Percentiles rank a stretch among this genome's conserved stretches.
These are phyloP conservation scores for Podosphaera fusca DNA, from an alignment of 2,329 filamentous ascomycete species.

Conservation along the genomic window DNA sequence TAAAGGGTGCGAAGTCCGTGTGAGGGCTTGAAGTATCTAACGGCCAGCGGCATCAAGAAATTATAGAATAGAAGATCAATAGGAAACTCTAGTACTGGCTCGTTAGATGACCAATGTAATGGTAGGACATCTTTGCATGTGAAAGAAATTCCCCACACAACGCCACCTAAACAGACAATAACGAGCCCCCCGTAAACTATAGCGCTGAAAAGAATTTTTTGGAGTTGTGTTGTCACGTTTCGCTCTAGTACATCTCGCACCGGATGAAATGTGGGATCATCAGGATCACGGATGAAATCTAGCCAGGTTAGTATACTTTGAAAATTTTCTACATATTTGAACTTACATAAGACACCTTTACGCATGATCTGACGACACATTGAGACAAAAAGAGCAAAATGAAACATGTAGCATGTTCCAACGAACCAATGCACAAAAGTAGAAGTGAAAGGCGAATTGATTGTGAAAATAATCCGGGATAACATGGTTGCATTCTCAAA, in stretches of 20 bases:
- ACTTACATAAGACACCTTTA: conserved; percentile 71
- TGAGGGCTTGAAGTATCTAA: conserved; percentile 66
- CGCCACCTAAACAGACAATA: conserved; percentile 76
- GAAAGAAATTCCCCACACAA: conserved; percentile 73
- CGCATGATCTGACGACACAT: conserved; percentile 98
- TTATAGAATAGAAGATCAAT: conserved; percentile 92
- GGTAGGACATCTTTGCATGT: conserved; percentile 52
- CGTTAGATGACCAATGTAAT: conserved; percentile 80
- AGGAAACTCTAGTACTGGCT: conserved; percentile 83
- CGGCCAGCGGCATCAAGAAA: conserved; percentile 72
- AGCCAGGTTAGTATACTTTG: not conserved
- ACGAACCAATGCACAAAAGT: conserved; percentile 98
- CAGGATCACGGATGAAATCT: conserved; percentile 94
- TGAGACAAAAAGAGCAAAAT: conserved; percentile 92
- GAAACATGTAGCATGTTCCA: conserved; percentile 98
- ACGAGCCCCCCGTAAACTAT: conserved; percentile 88
- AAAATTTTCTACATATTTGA: not conserved
- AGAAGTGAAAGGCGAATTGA: conserved; percentile 62
- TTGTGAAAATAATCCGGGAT: conserved; percentile 57
- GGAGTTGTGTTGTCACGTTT: conserved; percentile 72
- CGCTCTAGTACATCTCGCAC: conserved; percentile 91
- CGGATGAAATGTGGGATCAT: conserved; percentile 94
- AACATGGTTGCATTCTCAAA: conserved; percentile 62
- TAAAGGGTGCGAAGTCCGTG: conserved; percentile 71
- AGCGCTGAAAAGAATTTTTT: conserved; percentile 90